Evolutionary conservation across 345 rosid species (phyloP), one percentile per base, ranked within the genome.

Genomic region (Salix dunnii): DNA sequence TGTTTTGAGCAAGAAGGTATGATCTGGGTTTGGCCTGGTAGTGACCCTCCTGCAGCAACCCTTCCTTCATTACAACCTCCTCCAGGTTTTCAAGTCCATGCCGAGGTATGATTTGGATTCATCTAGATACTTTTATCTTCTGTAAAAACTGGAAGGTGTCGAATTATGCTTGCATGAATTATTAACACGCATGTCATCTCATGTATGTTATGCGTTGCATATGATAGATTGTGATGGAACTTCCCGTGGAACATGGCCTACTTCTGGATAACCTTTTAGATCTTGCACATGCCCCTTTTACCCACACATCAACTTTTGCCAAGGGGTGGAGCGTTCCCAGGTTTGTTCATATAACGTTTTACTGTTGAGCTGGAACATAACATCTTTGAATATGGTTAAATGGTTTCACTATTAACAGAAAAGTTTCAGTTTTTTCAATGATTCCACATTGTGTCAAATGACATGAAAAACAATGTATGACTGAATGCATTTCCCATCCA

Each of bases 1-100:
- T 96, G 99, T 80, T 87, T 89, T 68, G 98, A 96, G 81, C 88
- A 92, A 86, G 98, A 96, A 70, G 99, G 99, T 46, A 90, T 96
- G 96, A 90, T 93, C 81, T 96, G 96, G 99, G 83, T 93, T 79
- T 96, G 99, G 99, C 99, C 99, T 5, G 98, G 99, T 0, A 76
- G 82, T 72, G 99, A 91, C 36, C 91, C 97, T 53, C 98, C 98
- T 21, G 78, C 89, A 43, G 85, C 97, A 53, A 87, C 70, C 17
- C 79, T 92, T 67, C 99, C 98, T 76, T 92, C 90, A 28, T 83
- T 96, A 80, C 86, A 77, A 20, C 98, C 99, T 68, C 99, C 99
- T 68, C 27, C 97, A 72, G 99, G 98, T 68, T 96, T 91, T 82
- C 78, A 84, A 83, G 81, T 96, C 82, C 99, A 96, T 67, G 99